Conservation (phyloP, 2,329 filamentous ascomycete genomes). For the Bipolaris victoriae region DNA sequence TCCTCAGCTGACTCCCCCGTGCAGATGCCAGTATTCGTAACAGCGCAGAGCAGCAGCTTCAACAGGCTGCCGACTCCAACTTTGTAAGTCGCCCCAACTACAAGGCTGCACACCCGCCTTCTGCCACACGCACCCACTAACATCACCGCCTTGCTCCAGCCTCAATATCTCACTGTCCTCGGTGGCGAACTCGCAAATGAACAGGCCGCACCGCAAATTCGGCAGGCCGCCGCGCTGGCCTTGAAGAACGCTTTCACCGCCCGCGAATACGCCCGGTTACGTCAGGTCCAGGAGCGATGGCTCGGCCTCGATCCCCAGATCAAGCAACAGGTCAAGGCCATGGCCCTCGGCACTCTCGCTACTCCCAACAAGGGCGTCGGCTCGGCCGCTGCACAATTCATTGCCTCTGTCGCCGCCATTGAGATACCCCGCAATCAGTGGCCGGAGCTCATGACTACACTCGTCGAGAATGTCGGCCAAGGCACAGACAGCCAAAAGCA, state of each 20-base stretch:
- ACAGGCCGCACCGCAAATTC: slow-evolving; percentile 78
- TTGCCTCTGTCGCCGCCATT: slow-evolving; percentile 91
- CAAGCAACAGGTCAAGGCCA: slow-evolving; percentile 85
- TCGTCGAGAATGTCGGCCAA: slow-evolving; percentile 91
- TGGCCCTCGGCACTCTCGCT: slow-evolving; percentile 84
- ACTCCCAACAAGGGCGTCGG: slow-evolving; percentile 83
- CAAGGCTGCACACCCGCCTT: slow-evolving; percentile 26
- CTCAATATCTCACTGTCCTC: slow-evolving; percentile 81
- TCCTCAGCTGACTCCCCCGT: slow-evolving; percentile 35
- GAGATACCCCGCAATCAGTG: slow-evolving; percentile 93
- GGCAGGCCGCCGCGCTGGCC: slow-evolving; percentile 92
- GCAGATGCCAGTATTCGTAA: slow-evolving; percentile 88
- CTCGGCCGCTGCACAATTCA: slow-evolving; percentile 89
- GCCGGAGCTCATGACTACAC: slow-evolving; percentile 83
- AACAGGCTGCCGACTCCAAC: slow-evolving; percentile 89
- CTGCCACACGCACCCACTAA: slow-evolving; percentile 39
- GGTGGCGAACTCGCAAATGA: slow-evolving; percentile 95
- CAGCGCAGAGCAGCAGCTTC: slow-evolving; percentile 91
- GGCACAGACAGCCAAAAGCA: slow-evolving; percentile 91
- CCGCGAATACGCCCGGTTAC: slow-evolving; percentile 84
- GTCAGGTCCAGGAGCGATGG: slow-evolving; percentile 94
- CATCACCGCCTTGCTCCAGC: slow-evolving; percentile 59
- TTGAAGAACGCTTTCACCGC: slow-evolving; percentile 98
- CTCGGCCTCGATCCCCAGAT: slow-evolving; percentile 78
- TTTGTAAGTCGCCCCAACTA: slow-evolving; percentile 70